Base-by-base conservation (phyloP, 495 filamentous ascomycete genomes). In the Xylaria bambusicola region DNA sequence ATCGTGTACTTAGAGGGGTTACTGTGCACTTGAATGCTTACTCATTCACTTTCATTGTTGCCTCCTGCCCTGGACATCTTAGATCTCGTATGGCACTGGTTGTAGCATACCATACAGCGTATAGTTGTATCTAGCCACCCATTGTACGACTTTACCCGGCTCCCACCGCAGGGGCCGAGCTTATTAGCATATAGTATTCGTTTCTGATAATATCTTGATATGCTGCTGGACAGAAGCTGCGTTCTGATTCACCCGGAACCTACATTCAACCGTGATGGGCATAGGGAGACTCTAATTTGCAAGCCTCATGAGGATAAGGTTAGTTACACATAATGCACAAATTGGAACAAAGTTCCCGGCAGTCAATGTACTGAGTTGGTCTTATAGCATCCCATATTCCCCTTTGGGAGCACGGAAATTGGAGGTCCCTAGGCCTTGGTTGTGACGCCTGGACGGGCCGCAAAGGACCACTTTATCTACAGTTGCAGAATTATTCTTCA, bases 371-470 rank as follows among this genome's bases (percentile, higher is more conserved):
- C 5, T 18, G 42, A 36, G 38, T 17, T 47, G 26, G 26, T 47
- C 42, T 38, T 18, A 40, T 15, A 38, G 26, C 29, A 42, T 48
- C 29, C 53, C 31, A 27, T 38, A 10, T 48, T 56, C 29, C 13
- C 27, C 17, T 23, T 56, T 27, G 5, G 29, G 3, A 13, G 41
- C 3, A 38, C 6, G 36, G 12, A 36, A 24, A 36, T 46, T 10
- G n/a, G 52, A 27, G 27, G 24, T 46, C 6, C 6, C 42, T 9
- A 13, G 53, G 53, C 29, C 36, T 42, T 48, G 53, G 29, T 23
- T 44, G 56, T 42, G 21, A 51, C 56, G 46, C 33, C 40, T 50
- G 9, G 46, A 17, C 56, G 35, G 56, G 46, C 44, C 47, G 33
- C 35, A 50, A 35, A 46, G 45, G 41, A 41, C 20, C 33, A 44